Base-by-base conservation (phyloP, 2,329 filamentous ascomycete genomes). In the Pestalotiopsis fici region DNA sequence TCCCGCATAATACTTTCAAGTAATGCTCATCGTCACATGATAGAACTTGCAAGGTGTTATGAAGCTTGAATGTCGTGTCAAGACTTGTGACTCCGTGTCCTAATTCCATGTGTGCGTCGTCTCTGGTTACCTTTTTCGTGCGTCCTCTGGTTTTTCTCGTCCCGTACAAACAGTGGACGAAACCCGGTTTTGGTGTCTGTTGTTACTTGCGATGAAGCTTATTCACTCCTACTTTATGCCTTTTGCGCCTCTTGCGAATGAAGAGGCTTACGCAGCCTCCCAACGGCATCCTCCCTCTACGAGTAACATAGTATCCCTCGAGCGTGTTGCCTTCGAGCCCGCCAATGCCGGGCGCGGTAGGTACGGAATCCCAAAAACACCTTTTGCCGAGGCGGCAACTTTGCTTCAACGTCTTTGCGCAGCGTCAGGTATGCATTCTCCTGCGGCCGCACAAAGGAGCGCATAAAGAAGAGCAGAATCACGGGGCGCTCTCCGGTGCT, bases 381-480 rank as follows among this genome's bases (percentile, higher is more conserved):
- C 66, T 72, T 74, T 6, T 70, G 65, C 2, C 73, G 66, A n/a
- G 74, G 71, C 0, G 74, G 72, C 59, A 75, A 67, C 66, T 70
- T 73, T 2, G 69, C 67, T 67, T 71, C 71, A 27, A 77, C 74
- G 21, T 77, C 74, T 13, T 69, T 70, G 31, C 73, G 69, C 64
- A 77, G 66, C 12, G 74, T 75, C 59, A 77, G 55, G 67, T 68
- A 72, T 64, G 73, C 72, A 65, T 77, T 77, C 67, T 77, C 76
- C 59, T 76, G 74, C 64, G 72, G 72, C 1, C 75, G 70, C 15
- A 78, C 70, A 50, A 72, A 77, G 2, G 71, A 71, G 1, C 76
- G 70, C 71, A 75, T 74, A 69, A 77, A 78, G 66, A 75, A 76
- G 66, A 74, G 27, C 18, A 62, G 37, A 11, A 66, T 59, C 0